These are phyloP conservation scores for Solanum peruvianum DNA, from an alignment of 257 asterid species.

Conservation along the genomic window DNA sequence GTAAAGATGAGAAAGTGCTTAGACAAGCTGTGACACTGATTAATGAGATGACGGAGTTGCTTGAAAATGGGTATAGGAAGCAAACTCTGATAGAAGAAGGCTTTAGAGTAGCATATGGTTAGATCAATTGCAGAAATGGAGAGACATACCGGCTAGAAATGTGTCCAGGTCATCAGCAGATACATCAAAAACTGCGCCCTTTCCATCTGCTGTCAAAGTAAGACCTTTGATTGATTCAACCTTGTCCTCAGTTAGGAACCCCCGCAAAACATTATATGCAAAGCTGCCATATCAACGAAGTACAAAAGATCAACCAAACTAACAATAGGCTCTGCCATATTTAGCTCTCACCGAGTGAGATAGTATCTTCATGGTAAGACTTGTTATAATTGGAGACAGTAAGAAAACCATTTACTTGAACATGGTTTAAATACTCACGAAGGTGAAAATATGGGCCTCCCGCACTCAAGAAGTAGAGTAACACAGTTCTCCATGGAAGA, in stretches of 20 bases:
- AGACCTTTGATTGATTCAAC: constrained; percentile 84
- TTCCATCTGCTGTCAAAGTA: constrained; percentile 79
- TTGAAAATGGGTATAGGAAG: background rate
- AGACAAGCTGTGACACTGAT: background rate
- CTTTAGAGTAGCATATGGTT: background rate
- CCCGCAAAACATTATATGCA: constrained; percentile 53
- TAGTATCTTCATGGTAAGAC: background rate
- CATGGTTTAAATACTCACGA: constrained; percentile 40
- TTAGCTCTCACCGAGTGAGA: background rate
- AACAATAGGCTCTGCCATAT: background rate
- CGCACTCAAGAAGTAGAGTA: constrained; percentile 67
- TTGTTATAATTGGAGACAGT: background rate
- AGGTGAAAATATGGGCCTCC: constrained; percentile 55
- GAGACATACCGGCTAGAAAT: constrained; percentile 57
- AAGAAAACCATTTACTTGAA: background rate
- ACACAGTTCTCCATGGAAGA: constrained; percentile 81
- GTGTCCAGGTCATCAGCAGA: constrained; percentile 48
- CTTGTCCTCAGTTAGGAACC: constrained; percentile 79
- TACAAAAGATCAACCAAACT: background rate
- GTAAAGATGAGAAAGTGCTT: background rate
- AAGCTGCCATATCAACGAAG: constrained; percentile 22
- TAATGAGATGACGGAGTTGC: background rate
- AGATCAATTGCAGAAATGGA: background rate
- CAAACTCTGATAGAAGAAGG: background rate
- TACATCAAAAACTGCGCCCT: constrained; percentile 88